Conservation (phyloP, 208 protist genomes). For the Porcisia deanei region DNA sequence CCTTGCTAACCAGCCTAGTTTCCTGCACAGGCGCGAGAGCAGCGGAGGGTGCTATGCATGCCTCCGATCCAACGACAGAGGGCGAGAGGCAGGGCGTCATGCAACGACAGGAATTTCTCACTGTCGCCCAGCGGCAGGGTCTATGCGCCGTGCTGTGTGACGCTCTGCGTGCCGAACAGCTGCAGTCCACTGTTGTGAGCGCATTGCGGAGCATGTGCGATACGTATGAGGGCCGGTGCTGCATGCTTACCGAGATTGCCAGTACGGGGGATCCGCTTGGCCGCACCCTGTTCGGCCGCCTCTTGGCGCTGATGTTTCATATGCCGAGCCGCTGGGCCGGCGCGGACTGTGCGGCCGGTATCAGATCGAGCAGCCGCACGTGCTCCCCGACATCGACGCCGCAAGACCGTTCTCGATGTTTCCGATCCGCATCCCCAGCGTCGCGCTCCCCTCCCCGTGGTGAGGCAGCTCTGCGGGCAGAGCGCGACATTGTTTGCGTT, state of each 20-base stretch:
- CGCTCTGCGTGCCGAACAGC: constrained; percentile 34
- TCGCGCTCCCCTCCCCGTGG: neutral
- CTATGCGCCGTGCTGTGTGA: constrained; percentile 44
- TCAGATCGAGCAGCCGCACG: neutral
- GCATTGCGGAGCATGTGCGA: constrained; percentile 32
- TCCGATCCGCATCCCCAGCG: neutral
- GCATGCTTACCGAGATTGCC: constrained; percentile 61
- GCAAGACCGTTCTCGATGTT: constrained; percentile 8
- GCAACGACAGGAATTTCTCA: neutral
- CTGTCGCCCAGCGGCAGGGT: constrained; percentile 21
- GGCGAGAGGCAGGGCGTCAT: neutral
- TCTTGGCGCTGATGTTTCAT: constrained; percentile 55
- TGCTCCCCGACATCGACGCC: constrained; percentile 7
- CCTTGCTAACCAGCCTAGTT: constrained; percentile 45
- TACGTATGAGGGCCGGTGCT: constrained; percentile 51
- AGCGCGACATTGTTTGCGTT: constrained; percentile 8
- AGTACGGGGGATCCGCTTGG: constrained; percentile 49
- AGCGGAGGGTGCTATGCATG: neutral
- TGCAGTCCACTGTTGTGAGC: constrained; percentile 34
- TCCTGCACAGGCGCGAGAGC: constrained; percentile 13
- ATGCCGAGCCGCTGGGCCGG: constrained; percentile 23
- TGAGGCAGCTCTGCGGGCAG: neutral
- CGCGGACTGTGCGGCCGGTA: neutral
- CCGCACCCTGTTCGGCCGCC: constrained; percentile 70
- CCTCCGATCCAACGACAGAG: neutral